Evolutionary conservation across 192 early-diverging fungal species (phyloP).

Genomic region (Helicostylum pulchrum): DNA sequence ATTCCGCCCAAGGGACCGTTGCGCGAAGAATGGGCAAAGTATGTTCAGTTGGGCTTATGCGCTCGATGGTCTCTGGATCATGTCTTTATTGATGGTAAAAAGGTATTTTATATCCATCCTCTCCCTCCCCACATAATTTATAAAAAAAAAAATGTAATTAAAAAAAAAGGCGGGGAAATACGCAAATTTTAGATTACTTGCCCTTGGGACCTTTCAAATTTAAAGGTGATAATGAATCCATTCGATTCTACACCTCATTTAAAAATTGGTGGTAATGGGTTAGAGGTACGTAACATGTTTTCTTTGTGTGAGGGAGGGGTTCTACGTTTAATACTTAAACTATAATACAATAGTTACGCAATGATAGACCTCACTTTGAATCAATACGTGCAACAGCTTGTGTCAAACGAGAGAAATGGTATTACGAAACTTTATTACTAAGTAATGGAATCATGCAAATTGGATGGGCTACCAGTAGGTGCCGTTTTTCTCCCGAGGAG

Average conservation of each 20-base stretch:
- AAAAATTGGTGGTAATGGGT: constrained; percentile 50
- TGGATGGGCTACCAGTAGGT: constrained; percentile 68
- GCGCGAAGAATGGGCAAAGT: constrained; percentile 24
- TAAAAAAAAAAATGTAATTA: neutral
- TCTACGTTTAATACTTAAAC: too few relatives aligned
- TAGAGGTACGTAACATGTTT: constrained; percentile 33
- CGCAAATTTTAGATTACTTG: neutral
- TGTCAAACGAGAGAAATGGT: constrained; percentile 62
- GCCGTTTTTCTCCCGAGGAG: constrained; percentile 71
- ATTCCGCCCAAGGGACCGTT: constrained; percentile 21
- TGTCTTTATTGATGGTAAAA: constrained; percentile 38
- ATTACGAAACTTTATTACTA: constrained; percentile 65
- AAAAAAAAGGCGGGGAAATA: too few relatives aligned
- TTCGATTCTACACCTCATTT: constrained; percentile 53
- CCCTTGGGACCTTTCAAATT: constrained; percentile 24
- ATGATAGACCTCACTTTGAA: constrained; percentile 79
- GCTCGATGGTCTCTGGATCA: constrained; percentile 50
- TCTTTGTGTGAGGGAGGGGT: too few relatives aligned
- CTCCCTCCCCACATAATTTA: too few relatives aligned
- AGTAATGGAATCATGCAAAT: constrained; percentile 79
- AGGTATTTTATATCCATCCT: constrained; percentile 7
- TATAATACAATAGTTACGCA: constrained; percentile 52
- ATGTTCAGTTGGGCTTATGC: constrained; percentile 45
- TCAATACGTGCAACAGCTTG: constrained; percentile 56
- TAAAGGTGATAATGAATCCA: constrained; percentile 53